phyloP scores from a whole-genome alignment of 2,329 filamentous ascomycete species.

The Epichloe bromicola region DNA sequence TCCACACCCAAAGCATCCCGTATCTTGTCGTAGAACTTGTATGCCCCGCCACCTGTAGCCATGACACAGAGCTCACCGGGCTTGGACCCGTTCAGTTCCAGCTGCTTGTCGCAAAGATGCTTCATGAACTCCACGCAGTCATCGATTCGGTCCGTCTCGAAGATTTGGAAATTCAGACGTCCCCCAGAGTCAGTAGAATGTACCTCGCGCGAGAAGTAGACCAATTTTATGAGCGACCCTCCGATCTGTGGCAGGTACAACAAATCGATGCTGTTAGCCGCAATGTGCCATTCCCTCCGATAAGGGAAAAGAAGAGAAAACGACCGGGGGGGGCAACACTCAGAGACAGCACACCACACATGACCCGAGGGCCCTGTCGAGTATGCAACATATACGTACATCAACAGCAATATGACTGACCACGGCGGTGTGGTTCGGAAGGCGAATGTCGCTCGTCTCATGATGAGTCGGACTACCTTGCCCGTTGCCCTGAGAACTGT shows the following conservation, averaged over 20 bases:
- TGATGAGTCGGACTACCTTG: conserved; percentile 36
- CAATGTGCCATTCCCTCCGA: background rate
- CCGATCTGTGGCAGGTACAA: conserved; percentile 53
- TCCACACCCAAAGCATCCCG: conserved; percentile 72
- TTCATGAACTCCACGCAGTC: conserved; percentile 88
- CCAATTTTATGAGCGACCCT: conserved; percentile 87
- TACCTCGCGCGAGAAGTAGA: conserved; percentile 89
- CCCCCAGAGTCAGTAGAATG: conserved; percentile 65
- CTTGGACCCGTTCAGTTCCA: conserved; percentile 57
- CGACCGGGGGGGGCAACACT: background rate
- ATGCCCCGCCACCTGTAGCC: conserved; percentile 91
- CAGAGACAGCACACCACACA: no score
- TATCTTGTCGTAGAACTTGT: conserved; percentile 92
- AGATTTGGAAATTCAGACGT: conserved; percentile 85
- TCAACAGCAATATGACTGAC: conserved; percentile 96
- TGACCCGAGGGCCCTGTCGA: background rate
- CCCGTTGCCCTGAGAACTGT: conserved; percentile 23
- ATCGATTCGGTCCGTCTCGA: conserved; percentile 91
- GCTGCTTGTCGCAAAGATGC: conserved; percentile 70
- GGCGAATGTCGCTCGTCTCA: conserved; percentile 85
- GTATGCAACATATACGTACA: conserved; percentile 39
- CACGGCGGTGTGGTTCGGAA: conserved; percentile 87
- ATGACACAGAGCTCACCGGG: conserved; percentile 74
- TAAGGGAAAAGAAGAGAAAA: background rate
- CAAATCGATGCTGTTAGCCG: background rate